phyloP scores from a whole-genome alignment of 2,329 filamentous ascomycete species.

The Sporothrix brunneoviolacea region DNA sequence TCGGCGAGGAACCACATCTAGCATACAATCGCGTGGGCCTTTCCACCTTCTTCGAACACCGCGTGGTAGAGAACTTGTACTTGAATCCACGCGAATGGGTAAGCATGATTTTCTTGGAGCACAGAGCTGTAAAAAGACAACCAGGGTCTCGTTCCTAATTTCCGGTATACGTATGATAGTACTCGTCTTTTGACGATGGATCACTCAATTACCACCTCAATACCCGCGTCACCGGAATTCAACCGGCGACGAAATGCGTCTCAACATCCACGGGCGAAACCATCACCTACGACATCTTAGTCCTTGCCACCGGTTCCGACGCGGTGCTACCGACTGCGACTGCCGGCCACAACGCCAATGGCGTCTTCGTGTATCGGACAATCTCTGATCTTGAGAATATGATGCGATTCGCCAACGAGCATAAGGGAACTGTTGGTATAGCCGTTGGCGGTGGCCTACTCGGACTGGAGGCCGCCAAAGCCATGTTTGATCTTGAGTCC shows the following conservation, averaged over 20 bases:
- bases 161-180: no score
- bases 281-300: conserved; percentile 71
- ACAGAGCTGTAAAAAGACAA: no score
- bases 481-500: conserved; percentile 77
- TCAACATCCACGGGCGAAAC: conserved; percentile 58
- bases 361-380: conserved; percentile 84
- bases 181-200: conserved; percentile 56
- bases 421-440: conserved; percentile 58
- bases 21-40: conserved; percentile 89
- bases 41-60: conserved; percentile 82
- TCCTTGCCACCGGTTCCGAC: conserved; percentile 81
- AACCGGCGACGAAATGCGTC: conserved; percentile 58
- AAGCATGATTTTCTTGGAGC: no score
- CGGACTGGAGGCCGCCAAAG: conserved; percentile 83
- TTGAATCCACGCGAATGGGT: conserved; percentile 79
- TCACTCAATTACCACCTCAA: conserved; percentile 68
- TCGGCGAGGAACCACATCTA: conserved; percentile 81
- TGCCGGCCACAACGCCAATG: conserved; percentile 70
- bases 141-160: no score
- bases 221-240: conserved; percentile 63
- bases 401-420: conserved; percentile 62
- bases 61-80: conserved; percentile 80
- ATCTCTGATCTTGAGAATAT: conserved; percentile 74
- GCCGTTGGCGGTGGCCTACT: conserved; percentile 82
- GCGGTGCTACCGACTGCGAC: conserved; percentile 66